phyloP scores from a whole-genome alignment of 106 monocot genomes.

The Dactylorhiza incarnata region DNA sequence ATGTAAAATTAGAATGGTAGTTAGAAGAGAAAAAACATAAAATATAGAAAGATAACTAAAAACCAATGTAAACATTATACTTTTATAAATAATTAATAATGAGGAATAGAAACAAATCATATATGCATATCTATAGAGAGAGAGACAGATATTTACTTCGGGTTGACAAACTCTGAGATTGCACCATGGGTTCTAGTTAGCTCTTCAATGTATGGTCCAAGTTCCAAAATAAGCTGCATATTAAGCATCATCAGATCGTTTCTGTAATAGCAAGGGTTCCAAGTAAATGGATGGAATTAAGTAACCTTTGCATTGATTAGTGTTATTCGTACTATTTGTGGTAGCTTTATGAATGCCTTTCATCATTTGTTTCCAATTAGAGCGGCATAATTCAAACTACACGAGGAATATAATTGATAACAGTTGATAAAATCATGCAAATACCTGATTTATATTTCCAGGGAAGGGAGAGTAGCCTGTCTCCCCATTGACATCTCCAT shows the following conservation, averaged over 20 bases:
- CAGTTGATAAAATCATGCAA: constrained; percentile 2
- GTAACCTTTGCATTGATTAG: not conserved
- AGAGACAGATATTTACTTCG: constrained; percentile 50
- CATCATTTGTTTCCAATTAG: not conserved
- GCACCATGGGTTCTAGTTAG: constrained; percentile 73
- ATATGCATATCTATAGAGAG: not conserved
- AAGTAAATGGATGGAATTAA: not conserved
- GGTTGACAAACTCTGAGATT: constrained; percentile 96
- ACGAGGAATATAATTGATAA: not conserved
- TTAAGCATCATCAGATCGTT: constrained; percentile 4
- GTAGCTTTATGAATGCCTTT: not conserved
- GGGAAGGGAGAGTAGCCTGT: constrained; percentile 95
- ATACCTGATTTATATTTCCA: constrained; percentile 97
- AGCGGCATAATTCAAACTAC: not conserved
- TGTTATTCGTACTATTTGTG: not conserved
- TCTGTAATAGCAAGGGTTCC: not conserved
- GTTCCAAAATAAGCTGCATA: constrained; percentile 82
- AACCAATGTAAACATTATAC: not conserved
- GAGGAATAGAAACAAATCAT: constrained; percentile 2
- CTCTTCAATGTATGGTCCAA: constrained; percentile 79
- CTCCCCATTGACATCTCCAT: constrained; percentile 89
- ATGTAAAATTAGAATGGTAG: not conserved
- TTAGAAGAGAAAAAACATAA: too few relatives aligned
- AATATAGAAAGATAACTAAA: too few relatives aligned
- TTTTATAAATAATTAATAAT: not conserved